Evolutionary conservation across 1,139 yeast species (phyloP).

Genomic region (Eremothecium coryli): DNA sequence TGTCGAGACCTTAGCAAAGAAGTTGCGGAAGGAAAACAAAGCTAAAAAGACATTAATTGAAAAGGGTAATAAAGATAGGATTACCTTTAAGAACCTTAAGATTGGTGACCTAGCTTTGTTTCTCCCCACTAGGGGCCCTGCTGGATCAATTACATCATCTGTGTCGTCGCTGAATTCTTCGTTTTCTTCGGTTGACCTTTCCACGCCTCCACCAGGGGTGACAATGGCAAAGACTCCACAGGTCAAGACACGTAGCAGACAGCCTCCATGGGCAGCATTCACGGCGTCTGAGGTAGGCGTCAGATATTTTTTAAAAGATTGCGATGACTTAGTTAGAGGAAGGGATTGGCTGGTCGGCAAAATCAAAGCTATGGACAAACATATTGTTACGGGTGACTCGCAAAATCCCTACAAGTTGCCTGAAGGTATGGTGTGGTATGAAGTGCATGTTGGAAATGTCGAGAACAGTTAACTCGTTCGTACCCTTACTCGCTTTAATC

Average conservation of each 20-base stretch:
- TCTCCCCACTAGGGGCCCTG: conserved; percentile 55
- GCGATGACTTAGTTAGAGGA: conserved; percentile 14
- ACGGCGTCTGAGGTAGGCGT: conserved; percentile 25
- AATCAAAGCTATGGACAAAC: conserved; percentile 19
- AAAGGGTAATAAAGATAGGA: conserved; percentile 39
- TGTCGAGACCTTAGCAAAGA: conserved; percentile 86
- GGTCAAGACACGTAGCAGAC: conserved; percentile 2
- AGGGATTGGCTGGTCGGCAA: conserved; percentile 30
- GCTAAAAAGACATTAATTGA: conserved; percentile 38
- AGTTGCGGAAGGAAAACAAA: conserved; percentile 67
- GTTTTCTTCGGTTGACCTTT: conserved; percentile 29
- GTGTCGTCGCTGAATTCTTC: conserved; percentile 24
- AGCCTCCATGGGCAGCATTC: conserved; percentile 29
- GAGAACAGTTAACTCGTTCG: neutral
- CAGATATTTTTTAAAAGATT: conserved; percentile 24
- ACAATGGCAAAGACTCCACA: neutral
- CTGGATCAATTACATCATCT: conserved; percentile 18
- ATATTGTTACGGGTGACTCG: conserved; percentile 12
- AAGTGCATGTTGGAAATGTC: conserved; percentile 21
- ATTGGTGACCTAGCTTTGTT: conserved; percentile 71
- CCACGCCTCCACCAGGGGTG: conserved; percentile 23
- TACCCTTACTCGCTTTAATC: neutral
- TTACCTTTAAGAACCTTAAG: conserved; percentile 58
- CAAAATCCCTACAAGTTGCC: conserved; percentile 23
- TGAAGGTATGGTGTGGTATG: conserved; percentile 24